Evolutionary conservation across 768 basidiomycete genomes (phyloP).

Genomic region (Paxillus rubicundulus): DNA sequence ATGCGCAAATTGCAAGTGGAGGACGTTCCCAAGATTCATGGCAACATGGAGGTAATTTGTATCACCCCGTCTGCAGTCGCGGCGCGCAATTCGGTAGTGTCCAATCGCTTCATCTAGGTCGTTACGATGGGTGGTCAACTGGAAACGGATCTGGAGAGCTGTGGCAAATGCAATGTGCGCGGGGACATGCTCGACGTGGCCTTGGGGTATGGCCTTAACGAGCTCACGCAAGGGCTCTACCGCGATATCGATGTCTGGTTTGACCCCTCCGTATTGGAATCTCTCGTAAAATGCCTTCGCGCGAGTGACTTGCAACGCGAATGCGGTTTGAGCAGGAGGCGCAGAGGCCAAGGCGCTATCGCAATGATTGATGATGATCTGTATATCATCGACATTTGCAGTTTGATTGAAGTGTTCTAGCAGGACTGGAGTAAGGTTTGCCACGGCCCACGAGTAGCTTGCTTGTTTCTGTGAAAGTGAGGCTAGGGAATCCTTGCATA

Average conservation of each 20-base stretch:
- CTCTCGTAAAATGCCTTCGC: slow-evolving; percentile 15
- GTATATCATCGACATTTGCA: slow-evolving; percentile 14
- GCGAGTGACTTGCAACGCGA: slow-evolving; percentile 9
- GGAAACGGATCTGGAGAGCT: slow-evolving; percentile 21
- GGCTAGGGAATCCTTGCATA: slow-evolving; percentile 16
- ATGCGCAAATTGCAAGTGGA: slow-evolving; percentile 13
- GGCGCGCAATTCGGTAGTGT: slow-evolving; percentile 10
- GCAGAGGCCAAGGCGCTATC: slow-evolving; percentile 13
- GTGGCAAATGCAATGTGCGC: slow-evolving; percentile 12
- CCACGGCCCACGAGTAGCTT: slow-evolving; percentile 1
- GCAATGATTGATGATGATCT: slow-evolving; percentile 19
- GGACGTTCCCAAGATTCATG: slow-evolving; percentile 15
- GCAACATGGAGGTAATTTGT: slow-evolving; percentile 7
- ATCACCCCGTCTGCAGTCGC: slow-evolving; percentile 7
- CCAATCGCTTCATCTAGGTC: slow-evolving; percentile 28
- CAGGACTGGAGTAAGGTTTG: slow-evolving; percentile 3
- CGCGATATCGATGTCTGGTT: slow-evolving; percentile 4
- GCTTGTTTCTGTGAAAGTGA: slow-evolving; percentile 1
- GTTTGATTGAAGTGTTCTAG: slow-evolving; percentile 8
- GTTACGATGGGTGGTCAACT: not conserved
- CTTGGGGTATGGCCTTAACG: slow-evolving; percentile 8
- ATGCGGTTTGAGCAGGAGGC: not conserved
- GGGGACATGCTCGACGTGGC: slow-evolving; percentile 8
- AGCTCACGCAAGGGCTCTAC: slow-evolving; percentile 16
- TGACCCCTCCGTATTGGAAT: slow-evolving; percentile 8